phyloP scores from a whole-genome alignment of 768 basidiomycete species.

The Leccinum rimulosum region DNA sequence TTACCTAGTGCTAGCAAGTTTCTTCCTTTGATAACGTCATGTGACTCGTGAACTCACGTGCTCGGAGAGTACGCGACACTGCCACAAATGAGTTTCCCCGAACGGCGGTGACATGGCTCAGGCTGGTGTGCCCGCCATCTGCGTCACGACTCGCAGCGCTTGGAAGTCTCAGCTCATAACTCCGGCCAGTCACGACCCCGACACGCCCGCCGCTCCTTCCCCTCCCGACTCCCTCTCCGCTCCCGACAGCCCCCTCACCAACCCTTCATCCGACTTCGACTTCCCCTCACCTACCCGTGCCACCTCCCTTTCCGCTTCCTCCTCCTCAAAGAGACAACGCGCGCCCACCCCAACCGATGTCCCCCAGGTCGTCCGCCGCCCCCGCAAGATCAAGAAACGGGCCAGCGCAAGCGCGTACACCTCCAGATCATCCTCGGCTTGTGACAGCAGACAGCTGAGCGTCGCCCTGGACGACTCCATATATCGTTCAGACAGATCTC shows the following conservation, averaged over 20 bases:
- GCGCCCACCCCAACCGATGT: conserved; percentile 6
- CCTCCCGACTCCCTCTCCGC: conserved; percentile 20
- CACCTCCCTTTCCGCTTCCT: conserved; percentile 24
- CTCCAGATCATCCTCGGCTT: conserved; percentile 42
- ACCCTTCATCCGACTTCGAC: conserved; percentile 13
- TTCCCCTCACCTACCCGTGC: conserved; percentile 18
- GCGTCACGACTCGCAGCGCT: conserved; percentile 29
- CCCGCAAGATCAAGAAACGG: conserved; percentile 29
- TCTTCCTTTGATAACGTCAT: too few species aligned
- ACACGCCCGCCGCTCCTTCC: conserved; percentile 9
- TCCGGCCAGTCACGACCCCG: neutral
- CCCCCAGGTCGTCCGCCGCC: conserved; percentile 4
- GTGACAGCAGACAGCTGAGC: conserved; percentile 39
- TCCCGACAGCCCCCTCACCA: conserved; percentile 24
- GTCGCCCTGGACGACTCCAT: conserved; percentile 52
- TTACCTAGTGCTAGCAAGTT: too few species aligned
- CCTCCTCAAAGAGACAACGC: conserved; percentile 26
- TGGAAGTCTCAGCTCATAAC: conserved; percentile 23
- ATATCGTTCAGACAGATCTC: conserved; percentile 55
- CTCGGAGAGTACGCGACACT: conserved; percentile 12
- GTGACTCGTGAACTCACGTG: conserved; percentile 6
- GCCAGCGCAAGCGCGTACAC: conserved; percentile 19
- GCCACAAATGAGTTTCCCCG: conserved; percentile 18
- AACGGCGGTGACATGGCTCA: conserved; percentile 10
- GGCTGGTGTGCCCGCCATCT: conserved; percentile 16